Conservation (phyloP, 2,329 filamentous ascomycete genomes). For the Colletotrichum sp. region DNA sequence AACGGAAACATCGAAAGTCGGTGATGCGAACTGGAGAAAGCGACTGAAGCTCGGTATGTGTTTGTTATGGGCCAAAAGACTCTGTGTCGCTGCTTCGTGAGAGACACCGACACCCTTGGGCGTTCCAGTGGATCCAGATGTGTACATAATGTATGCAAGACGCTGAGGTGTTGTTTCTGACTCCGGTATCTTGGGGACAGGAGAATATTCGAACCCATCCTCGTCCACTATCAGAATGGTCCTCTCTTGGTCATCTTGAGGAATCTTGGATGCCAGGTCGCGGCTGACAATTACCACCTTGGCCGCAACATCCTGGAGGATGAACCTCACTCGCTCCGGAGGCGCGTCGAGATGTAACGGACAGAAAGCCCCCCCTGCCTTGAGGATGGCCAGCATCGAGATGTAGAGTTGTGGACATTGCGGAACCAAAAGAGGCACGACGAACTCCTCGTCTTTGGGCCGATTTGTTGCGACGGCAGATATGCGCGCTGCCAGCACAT, state of each 20-base stretch:
- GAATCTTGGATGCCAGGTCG: constrained; percentile 47
- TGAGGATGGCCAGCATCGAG: constrained; percentile 76
- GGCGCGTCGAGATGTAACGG: constrained; percentile 82
- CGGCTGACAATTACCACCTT: constrained; percentile 69
- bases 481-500: constrained; percentile 59
- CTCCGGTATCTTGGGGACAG: not conserved
- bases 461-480: constrained; percentile 20
- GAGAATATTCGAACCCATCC: not conserved
- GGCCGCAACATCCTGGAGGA: constrained; percentile 78
- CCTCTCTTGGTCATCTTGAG: constrained; percentile 27
- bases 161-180: constrained; percentile 31
- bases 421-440: constrained; percentile 79
- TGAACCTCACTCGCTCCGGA: constrained; percentile 77
- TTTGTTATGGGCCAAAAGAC: constrained; percentile 78
- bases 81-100: constrained; percentile 81
- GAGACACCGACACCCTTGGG: constrained; percentile 89
- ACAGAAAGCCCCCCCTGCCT: constrained; percentile 85
- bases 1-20: constrained; percentile 92
- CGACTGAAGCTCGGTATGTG: constrained; percentile 78
- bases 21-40: constrained; percentile 90
- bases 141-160: constrained; percentile 91
- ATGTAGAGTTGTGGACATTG: constrained; percentile 82
- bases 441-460: constrained; percentile 13
- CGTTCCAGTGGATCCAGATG: constrained; percentile 85
- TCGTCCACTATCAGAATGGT: constrained; percentile 44